Percentiles rank a stretch among this genome's conserved stretches.
Conservation (phyloP, 441 rosid species). For the Populus trichocarpa region DNA sequence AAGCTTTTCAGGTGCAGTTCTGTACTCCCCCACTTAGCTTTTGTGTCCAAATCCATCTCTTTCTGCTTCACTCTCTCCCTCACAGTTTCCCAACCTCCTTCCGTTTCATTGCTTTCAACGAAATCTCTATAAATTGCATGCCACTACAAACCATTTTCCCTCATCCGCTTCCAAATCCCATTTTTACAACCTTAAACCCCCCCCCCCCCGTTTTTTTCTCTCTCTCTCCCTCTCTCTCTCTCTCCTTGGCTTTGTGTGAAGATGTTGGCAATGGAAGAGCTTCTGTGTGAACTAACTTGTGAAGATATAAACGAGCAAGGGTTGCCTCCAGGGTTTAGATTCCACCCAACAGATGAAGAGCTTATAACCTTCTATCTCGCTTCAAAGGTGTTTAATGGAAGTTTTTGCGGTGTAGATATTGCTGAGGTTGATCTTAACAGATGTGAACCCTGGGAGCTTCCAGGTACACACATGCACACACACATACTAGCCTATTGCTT, state of each 20-base stretch:
- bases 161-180: background rate
- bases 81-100: constrained; percentile 13
- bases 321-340: constrained; percentile 90
- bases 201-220: too few species aligned
- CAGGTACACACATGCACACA: constrained; percentile 40
- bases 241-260: background rate
- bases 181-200: background rate
- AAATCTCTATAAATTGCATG: constrained; percentile 20
- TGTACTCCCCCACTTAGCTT: background rate
- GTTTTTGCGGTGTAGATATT: constrained; percentile 64
- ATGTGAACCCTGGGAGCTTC: constrained; percentile 99
- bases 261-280: constrained; percentile 66
- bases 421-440: constrained; percentile 90
- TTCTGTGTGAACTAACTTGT: constrained; percentile 54
- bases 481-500: too few species aligned
- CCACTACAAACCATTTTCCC: constrained; percentile 9
- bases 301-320: constrained; percentile 65
- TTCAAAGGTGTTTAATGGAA: constrained; percentile 78
- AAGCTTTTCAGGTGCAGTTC: background rate
- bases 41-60: background rate
- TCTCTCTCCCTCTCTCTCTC: background rate
- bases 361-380: constrained; percentile 90
- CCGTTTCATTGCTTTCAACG: constrained; percentile 33
- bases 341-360: constrained; percentile 97
- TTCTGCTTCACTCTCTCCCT: background rate